Evolutionary conservation across 2,329 filamentous ascomycete genomes (phyloP).

Genomic region (Arthroderma sp.): DNA sequence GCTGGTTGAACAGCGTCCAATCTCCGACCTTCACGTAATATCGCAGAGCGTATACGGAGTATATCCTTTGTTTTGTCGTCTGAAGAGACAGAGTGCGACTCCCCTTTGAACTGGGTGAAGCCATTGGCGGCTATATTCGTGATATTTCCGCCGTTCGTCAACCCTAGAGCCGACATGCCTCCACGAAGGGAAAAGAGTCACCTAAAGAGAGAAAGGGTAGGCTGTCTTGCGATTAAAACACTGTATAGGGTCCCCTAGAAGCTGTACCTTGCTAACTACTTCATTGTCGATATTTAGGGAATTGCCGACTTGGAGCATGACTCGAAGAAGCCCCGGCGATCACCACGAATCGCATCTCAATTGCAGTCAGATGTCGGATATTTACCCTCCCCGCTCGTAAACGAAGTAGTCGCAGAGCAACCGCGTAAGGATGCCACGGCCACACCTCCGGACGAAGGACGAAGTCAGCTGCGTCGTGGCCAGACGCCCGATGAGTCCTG

Average conservation of each 20-base stretch:
- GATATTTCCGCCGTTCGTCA: not conserved
- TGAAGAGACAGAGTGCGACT: not conserved
- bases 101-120: not conserved
- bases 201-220: constrained; percentile 69
- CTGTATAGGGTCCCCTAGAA: constrained; percentile 9
- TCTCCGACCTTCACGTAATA: not conserved
- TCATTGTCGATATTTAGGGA: constrained; percentile 12
- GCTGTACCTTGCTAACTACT: constrained; percentile 8
- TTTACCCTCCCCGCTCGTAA: constrained; percentile 69
- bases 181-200: constrained; percentile 61
- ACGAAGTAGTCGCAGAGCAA: constrained; percentile 51
- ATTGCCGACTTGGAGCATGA: constrained; percentile 49
- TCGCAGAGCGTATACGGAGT: not conserved
- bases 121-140: not conserved
- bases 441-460: constrained; percentile 53
- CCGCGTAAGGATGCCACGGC: constrained; percentile 56
- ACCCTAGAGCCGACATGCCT: constrained; percentile 8
- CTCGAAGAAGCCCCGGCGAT: constrained; percentile 76
- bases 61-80: not conserved
- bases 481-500: constrained; percentile 51
- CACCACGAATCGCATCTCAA: constrained; percentile 56
- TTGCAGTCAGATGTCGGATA: constrained; percentile 49
- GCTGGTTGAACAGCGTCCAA: not conserved
- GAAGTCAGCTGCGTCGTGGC: constrained; percentile 40
- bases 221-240: constrained; percentile 25